Base-by-base conservation (phyloP, 1,139 yeast genomes). In the Protomyces lactucae-debilis region DNA sequence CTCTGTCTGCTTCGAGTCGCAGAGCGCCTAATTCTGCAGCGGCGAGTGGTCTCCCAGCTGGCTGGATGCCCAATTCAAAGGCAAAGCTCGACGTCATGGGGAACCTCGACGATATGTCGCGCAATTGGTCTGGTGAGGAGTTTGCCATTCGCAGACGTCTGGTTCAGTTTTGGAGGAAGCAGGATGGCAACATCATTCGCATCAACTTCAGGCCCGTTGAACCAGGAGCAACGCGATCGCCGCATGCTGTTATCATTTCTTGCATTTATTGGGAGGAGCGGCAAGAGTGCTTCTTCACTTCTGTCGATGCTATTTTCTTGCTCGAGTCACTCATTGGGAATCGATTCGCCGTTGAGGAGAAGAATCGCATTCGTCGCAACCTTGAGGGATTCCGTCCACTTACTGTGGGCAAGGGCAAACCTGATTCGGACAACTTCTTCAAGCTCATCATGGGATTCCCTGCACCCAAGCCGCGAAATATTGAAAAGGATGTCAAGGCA, bases 401-500 rank as follows among this genome's bases (percentile, higher is more conserved):
- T 63, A 86, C 91, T 0, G 80, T 86, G 3, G 79, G 85, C 40
- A 79, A 85, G 66, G 74, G 80, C 25, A 78, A 79, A 67, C 75
- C 76, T n/a, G 79, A 77, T 43, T 76, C 75, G 65, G 76, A 75
- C 28, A 72, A 79, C 25, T 83, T 86, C 70, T 86, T 85, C 76
- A 78, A 80, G 65, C 74, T 83, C 56, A 79, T 86, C 64, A 86
- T 86, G 90, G 76, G 80, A 52, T 85, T 83, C 78, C 83, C 82
- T 45, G 80, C 80, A 61, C 91, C 92, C 1, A 79, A 85, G 68
- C 91, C 91, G 3, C 76, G 91, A 52, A 85, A 85, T 70, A 86
- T 86, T 64, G 90, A 85, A 71, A 86, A 86, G 72, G 88, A 86
- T 71, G 83, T 86, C 68, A 86, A 86, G 72, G 90, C 86, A 3